Base-by-base conservation (phyloP, 495 filamentous ascomycete species). In the Talaromyces wortmannii region DNA sequence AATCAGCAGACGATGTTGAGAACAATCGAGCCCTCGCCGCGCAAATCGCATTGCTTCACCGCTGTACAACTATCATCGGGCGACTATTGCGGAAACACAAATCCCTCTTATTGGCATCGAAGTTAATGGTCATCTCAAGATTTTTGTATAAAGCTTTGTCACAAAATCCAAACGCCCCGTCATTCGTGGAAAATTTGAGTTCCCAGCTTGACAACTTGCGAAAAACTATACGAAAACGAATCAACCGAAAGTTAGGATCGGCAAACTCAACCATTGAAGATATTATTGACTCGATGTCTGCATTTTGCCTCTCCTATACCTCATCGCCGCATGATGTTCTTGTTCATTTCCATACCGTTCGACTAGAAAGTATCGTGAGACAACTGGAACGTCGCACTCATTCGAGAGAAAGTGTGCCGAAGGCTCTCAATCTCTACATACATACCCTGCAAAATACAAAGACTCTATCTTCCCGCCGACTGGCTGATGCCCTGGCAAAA, bases 241-340 rank as follows among this genome's bases (percentile, higher is more conserved):
- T 97, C 48, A 82, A 94, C 59, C 83, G 80, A 49, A 78, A 79
- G 6, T 69, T 97, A 49, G 78, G 79, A 43, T 79, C 75, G 50
- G 62, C 67, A 30, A 68, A 74, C 53, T 67, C 65, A 23, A 79
- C 75, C 32, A 72, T 64, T 16, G 74, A 78, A 23, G 76, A 75
- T 32, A 76, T 95, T 15, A 74, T 91, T 12, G 76, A 90, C 61
- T 81, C 82, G 11, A 76, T 97, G 64, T 84, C 82, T 36, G 92
- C 92, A 6, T 95, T 91, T 63, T 88, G 87, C 50, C 73, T 98
- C 17, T 83, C 84, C 1, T 94, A 88, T 7, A 95, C 83, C 60
- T 90, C 89, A 7, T 89, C 89, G 0, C 84, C 89, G 0, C 81
- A 83, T 52, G 91, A 97, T 63, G 85, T 89, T 0, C 72, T 98